phyloP scores from a whole-genome alignment of 2,329 filamentous ascomycete species.

The Phaeosphaeria sp. region DNA sequence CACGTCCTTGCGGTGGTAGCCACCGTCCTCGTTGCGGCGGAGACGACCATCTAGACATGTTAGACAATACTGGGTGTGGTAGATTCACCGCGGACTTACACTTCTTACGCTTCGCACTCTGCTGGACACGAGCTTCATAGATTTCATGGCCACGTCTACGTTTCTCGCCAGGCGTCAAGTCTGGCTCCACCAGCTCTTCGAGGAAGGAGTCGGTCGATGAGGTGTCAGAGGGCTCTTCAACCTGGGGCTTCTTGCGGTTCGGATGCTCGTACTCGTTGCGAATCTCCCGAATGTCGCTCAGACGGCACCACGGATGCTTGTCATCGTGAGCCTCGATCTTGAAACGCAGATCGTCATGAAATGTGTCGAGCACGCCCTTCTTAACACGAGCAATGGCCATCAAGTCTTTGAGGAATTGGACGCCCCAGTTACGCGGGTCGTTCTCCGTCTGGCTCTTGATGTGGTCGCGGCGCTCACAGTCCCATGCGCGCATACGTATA shows the following conservation, averaged over 20 bases:
- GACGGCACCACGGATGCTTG: slow-evolving; percentile 40
- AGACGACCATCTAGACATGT: slow-evolving; percentile 28
- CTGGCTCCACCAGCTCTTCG: slow-evolving; percentile 37
- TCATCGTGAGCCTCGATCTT: slow-evolving; percentile 32
- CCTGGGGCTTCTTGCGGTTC: slow-evolving; percentile 12
- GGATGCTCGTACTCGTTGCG: slow-evolving; percentile 39
- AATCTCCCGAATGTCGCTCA: slow-evolving; percentile 40
- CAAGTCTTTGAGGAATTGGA: slow-evolving; percentile 45
- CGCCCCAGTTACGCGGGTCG: slow-evolving; percentile 45
- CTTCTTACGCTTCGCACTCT: slow-evolving; percentile 32
- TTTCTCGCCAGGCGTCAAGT: slow-evolving; percentile 26
- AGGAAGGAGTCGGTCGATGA: slow-evolving; percentile 38
- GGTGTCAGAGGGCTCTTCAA: slow-evolving; percentile 18
- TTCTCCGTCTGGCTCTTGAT: slow-evolving; percentile 42
- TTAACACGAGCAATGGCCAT: slow-evolving; percentile 40
- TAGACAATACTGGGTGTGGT: neutral
- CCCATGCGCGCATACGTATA: slow-evolving; percentile 47
- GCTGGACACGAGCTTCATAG: slow-evolving; percentile 37
- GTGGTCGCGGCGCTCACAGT: slow-evolving; percentile 43
- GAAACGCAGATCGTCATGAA: slow-evolving; percentile 33
- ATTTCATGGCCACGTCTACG: slow-evolving; percentile 28
- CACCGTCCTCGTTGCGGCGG: slow-evolving; percentile 32
- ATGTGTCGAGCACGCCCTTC: slow-evolving; percentile 28
- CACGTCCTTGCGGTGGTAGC: slow-evolving; percentile 35
- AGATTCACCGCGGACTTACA: slow-evolving; percentile 16